phyloP scores from a whole-genome alignment of 139 green algal species.

The Closterium sp. region DNA sequence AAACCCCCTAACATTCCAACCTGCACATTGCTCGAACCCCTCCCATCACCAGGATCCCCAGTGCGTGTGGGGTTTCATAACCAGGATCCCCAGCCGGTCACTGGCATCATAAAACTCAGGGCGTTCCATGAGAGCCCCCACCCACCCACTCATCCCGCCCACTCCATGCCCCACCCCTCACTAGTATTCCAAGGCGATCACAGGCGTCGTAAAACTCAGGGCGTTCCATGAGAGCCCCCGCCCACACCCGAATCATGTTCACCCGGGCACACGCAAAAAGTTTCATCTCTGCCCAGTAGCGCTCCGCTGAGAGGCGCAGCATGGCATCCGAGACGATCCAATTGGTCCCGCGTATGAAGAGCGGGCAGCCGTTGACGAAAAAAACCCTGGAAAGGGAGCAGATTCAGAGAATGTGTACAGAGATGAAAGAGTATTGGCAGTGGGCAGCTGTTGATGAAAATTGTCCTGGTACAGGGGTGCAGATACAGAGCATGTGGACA shows the following conservation, averaged over 20 bases:
- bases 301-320: constrained; percentile 40
- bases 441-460: too few relatives aligned
- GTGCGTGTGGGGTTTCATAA: too few relatives aligned
- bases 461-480: too few relatives aligned
- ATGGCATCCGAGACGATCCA: constrained; percentile 55
- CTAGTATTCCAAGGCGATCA: constrained; percentile 42
- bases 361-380: constrained; percentile 37
- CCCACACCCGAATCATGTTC: constrained; percentile 57
- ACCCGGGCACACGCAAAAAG: constrained; percentile 46
- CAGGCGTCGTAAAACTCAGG: constrained; percentile 54
- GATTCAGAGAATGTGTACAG: neutral
- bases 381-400: constrained; percentile 14
- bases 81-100: too few relatives aligned
- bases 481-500: too few relatives aligned
- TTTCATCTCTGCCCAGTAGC: constrained; percentile 34
- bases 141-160: too few relatives aligned
- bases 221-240: constrained; percentile 39
- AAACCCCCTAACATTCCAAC: too few relatives aligned
- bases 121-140: too few relatives aligned
- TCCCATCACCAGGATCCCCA: too few relatives aligned
- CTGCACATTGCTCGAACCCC: too few relatives aligned
- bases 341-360: constrained; percentile 53
- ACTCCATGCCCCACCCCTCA: neutral
- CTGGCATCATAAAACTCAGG: too few relatives aligned
- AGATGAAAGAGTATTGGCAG: neutral